Evolutionary conservation across 768 basidiomycete genomes (phyloP).

Genomic region (Leucosporidium scottii): DNA sequence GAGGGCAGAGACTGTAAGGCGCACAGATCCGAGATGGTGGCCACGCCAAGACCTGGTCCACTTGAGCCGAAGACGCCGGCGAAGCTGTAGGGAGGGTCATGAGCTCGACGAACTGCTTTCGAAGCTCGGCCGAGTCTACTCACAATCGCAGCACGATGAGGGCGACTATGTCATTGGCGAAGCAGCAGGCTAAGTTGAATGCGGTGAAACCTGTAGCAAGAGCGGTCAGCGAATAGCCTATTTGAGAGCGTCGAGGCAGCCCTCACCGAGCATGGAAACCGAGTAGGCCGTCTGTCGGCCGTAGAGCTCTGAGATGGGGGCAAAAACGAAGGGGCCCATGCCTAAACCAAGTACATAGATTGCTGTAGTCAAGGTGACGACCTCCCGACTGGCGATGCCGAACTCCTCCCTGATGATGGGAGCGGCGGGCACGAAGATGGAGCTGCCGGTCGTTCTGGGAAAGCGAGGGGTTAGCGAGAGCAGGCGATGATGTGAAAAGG

Average conservation of each 20-base stretch:
- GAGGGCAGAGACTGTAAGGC: neutral
- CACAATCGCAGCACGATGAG: constrained; percentile 9
- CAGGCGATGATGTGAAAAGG: too few relatives aligned
- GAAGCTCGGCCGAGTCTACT: neutral
- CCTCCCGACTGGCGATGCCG: neutral
- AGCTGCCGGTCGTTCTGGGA: neutral
- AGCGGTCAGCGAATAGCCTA: neutral
- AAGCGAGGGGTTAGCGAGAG: neutral
- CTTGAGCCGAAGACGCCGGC: constrained; percentile 8
- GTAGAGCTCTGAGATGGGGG: constrained; percentile 10
- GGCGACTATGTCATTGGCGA: neutral
- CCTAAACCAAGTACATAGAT: constrained; percentile 6
- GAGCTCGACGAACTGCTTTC: neutral
- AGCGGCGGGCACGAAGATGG: constrained; percentile 4
- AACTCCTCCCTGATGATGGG: neutral
- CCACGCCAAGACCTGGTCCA: constrained; percentile 10
- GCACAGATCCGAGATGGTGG: constrained; percentile 1
- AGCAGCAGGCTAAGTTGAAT: constrained; percentile 8
- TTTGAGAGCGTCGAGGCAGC: neutral
- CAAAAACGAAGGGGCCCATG: constrained; percentile 4
- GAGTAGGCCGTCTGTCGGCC: constrained; percentile 4
- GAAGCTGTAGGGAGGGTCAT: neutral
- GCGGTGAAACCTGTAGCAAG: neutral
- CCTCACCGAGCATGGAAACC: neutral
- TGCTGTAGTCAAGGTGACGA: neutral